Percentiles rank a stretch among this genome's conserved stretches.
phyloP scores from a whole-genome alignment of 2,329 filamentous ascomycete genomes.

The Scedosporium aurantiacum region DNA sequence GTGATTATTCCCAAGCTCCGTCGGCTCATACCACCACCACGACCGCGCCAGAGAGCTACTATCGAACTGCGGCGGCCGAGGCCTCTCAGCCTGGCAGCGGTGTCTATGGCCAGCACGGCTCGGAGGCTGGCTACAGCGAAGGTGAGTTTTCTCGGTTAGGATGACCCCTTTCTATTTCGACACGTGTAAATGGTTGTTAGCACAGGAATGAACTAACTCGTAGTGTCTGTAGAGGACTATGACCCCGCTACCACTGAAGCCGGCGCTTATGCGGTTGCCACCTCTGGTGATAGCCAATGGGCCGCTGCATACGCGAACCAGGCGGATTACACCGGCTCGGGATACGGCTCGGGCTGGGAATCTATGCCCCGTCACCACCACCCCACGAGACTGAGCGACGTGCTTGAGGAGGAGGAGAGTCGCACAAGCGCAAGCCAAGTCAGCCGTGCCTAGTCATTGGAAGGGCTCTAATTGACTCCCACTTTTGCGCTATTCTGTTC shows the following conservation, averaged over 20 bases:
- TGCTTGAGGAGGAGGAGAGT: conserved; percentile 75
- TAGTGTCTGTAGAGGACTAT: conserved; percentile 29
- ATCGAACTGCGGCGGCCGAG: conserved; percentile 14
- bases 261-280: conserved; percentile 19
- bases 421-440: conserved; percentile 59
- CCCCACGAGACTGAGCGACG: conserved; percentile 78
- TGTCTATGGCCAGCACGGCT: conserved; percentile 19
- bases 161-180: background rate
- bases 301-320: conserved; percentile 26
- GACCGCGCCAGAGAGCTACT: conserved; percentile 15
- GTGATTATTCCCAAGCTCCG: conserved; percentile 28
- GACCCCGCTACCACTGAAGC: conserved; percentile 34
- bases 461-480: no score
- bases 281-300: conserved; percentile 25
- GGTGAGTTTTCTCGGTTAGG: conserved; percentile 25
- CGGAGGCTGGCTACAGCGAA: conserved; percentile 54
- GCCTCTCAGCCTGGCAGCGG: conserved; percentile 11
- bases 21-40: conserved; percentile 21
- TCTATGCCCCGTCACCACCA: conserved; percentile 71
- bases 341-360: conserved; percentile 65
- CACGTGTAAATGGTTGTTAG: background rate
- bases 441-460: conserved; percentile 26
- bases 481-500: no score
- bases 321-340: conserved; percentile 56
- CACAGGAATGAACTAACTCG: background rate